Evolutionary conservation across 1,139 yeast species (phyloP).

Genomic region (Suhomyces kunorum): DNA sequence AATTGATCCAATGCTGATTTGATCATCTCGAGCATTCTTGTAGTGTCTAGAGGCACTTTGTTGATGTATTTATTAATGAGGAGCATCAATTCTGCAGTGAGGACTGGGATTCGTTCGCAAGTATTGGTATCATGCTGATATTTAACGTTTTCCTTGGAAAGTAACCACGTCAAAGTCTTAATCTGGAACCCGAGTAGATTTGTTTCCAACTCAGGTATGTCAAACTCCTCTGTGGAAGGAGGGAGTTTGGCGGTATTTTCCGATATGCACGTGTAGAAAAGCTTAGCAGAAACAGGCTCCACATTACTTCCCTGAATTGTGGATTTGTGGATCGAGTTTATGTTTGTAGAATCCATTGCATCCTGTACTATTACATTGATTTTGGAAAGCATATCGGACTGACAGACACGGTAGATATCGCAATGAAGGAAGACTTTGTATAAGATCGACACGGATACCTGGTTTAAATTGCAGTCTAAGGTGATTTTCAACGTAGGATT

Average conservation of each 20-base stretch:
- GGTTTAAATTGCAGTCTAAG: slow-evolving; percentile 6
- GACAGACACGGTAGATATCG: slow-evolving; percentile 16
- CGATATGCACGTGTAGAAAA: slow-evolving; percentile 39
- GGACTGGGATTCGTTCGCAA: slow-evolving; percentile 21
- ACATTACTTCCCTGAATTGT: no score
- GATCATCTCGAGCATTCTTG: slow-evolving; percentile 17
- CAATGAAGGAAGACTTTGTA: slow-evolving; percentile 12
- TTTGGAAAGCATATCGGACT: slow-evolving; percentile 14
- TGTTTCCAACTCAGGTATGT: slow-evolving; percentile 52
- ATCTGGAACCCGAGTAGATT: slow-evolving; percentile 59
- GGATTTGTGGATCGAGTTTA: no score
- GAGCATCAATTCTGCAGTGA: slow-evolving; percentile 17
- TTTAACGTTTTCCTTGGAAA: slow-evolving; percentile 56
- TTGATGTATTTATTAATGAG: slow-evolving; percentile 12
- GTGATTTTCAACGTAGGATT: slow-evolving; percentile 13
- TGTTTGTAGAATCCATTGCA: not conserved
- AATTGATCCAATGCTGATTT: slow-evolving; percentile 35
- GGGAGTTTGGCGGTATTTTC: slow-evolving; percentile 32
- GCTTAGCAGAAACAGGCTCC: slow-evolving; percentile 13
- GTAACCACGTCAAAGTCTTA: slow-evolving; percentile 65
- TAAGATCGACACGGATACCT: slow-evolving; percentile 10
- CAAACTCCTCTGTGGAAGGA: slow-evolving; percentile 23
- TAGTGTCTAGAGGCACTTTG: slow-evolving; percentile 5
- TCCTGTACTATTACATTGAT: slow-evolving; percentile 6
- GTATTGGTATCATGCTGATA: slow-evolving; percentile 33